Evolutionary conservation across 192 early-diverging fungal genomes (phyloP), one percentile per base, ranked within the genome.

Genomic region (Coemansia sp.): DNA sequence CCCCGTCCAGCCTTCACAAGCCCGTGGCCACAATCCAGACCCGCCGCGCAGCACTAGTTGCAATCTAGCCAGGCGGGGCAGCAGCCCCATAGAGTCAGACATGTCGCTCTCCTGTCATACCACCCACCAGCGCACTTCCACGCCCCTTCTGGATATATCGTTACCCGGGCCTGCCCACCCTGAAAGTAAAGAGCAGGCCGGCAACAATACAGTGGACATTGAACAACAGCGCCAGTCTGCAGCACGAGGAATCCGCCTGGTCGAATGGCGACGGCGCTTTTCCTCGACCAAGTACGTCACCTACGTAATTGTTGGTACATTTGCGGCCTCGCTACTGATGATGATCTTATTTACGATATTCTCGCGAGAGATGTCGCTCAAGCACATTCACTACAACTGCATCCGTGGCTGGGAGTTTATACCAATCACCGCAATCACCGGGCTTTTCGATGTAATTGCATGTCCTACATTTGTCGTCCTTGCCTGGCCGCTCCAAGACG

Each of bases 331-430:
- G 10, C 7, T 43, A 17, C 21, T 47, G 2, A 2, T 43, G 12
- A 32, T 62, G 14, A 10, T 54, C 8, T 37, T 62, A 11, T 13
- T 37, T 7, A 62, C 28, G 20, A 62, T 54, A 3, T 54, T 62
- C 35, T 54, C 59, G 4, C 38, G 37, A 7, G 16, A 44, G 22
- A 53, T 62, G 59, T 49, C 59, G 17, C 38, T 54, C 11, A 44
- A 20, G 5, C 25, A 16, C 12, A n/a, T 48, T 11, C n/a, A 54
- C 14, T 50, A 49, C 52, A 55, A 63, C 41, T 63, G 60, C 41
- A 22, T 16, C 13, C 33, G 28, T 3, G 52, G 51, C 16, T 55
- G 52, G 52, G 52, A 49, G 27, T 47, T 47, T 9, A 20, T 19
- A n/a, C 32, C 46, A 7, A 11, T 45, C 9, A 23, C 17, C 5